These are phyloP conservation scores for Neonectria neomacrospora DNA, from an alignment of 2,329 filamentous ascomycete genomes.

Conservation along the genomic window DNA sequence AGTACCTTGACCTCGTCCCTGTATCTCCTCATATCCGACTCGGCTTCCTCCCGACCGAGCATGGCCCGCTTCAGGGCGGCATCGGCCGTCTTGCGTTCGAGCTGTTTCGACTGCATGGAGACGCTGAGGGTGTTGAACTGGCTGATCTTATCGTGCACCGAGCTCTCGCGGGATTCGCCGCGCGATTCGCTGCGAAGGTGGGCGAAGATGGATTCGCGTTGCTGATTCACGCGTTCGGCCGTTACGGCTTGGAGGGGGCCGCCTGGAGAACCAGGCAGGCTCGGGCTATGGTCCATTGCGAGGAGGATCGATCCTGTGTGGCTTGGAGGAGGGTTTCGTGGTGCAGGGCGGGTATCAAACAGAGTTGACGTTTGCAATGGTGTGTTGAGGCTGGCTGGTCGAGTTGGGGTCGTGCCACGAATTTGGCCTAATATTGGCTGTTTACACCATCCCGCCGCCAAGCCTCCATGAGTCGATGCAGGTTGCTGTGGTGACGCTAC, in stretches of 20 bases:
- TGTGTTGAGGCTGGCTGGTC: slow-evolving; percentile 29
- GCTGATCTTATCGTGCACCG: slow-evolving; percentile 74
- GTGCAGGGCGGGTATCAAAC: slow-evolving; percentile 22
- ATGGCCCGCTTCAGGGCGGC: slow-evolving; percentile 74
- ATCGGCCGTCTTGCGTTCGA: slow-evolving; percentile 73
- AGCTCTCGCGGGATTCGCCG: slow-evolving; percentile 63
- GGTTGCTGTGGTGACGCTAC: slow-evolving; percentile 39
- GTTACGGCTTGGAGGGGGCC: slow-evolving; percentile 70
- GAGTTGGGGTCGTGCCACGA: slow-evolving; percentile 11
- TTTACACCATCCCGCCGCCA: slow-evolving; percentile 42
- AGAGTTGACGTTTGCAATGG: slow-evolving; percentile 29
- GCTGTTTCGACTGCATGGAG: slow-evolving; percentile 67
- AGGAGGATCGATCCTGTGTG: slow-evolving; percentile 2
- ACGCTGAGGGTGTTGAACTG: slow-evolving; percentile 78
- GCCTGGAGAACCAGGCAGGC: slow-evolving; percentile 64
- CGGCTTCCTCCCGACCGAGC: slow-evolving; percentile 76
- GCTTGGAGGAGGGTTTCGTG: slow-evolving; percentile 10
- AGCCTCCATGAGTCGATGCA: slow-evolving; percentile 19
- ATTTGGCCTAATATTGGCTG: slow-evolving; percentile 28
- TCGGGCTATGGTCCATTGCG: slow-evolving; percentile 50
- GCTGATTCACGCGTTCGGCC: slow-evolving; percentile 71
- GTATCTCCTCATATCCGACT: slow-evolving; percentile 72
- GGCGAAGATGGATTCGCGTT: slow-evolving; percentile 52
- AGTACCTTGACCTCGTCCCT: slow-evolving; percentile 69
- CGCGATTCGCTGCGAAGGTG: slow-evolving; percentile 49